Base-by-base conservation (phyloP, 2,329 filamentous ascomycete genomes). In the Tolypocladium ovalisporum region DNA sequence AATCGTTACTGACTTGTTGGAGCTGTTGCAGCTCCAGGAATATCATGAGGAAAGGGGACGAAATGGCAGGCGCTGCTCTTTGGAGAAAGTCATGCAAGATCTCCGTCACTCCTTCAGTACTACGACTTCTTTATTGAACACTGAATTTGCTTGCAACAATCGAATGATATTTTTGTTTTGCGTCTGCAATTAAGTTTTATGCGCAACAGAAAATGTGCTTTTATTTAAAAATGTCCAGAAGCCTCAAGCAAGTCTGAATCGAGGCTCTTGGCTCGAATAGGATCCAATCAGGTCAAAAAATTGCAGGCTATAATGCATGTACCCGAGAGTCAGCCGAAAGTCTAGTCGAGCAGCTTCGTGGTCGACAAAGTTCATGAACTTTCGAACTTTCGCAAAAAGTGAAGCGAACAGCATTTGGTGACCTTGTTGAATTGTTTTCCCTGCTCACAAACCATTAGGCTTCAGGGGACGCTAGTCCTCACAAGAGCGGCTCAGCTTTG, bases 401-500 rank as follows among this genome's bases (percentile, higher is more conserved):
- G n/a, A n/a, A n/a, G n/a, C n/a, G n/a, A n/a, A n/a, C n/a, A n/a
- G n/a, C n/a, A n/a, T n/a, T n/a, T n/a, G n/a, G n/a, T n/a, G n/a
- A n/a, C n/a, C n/a, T n/a, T n/a, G n/a, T n/a, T n/a, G n/a, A n/a
- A n/a, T n/a, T n/a, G n/a, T n/a, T n/a, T n/a, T n/a, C n/a, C n/a
- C n/a, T n/a, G n/a, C 63, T 75, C 65, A 52, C 3, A 59, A 2
- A 62, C 59, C 63, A 66, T 62, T 12, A 66, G 27, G 12, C 54
- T 65, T 54, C 65, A 63, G 0, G 64, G 63, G 4, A 66, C 62
- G 27, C 61, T 66, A 13, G 65, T 66, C 51, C 64, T 65, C 58
- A 59, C 57, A 39, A 64, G 60, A 0, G 68, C 62, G 10, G 66
- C 67, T 1, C 66, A 1, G 62, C 62, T 37, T 71, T 69, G 55